phyloP scores from a whole-genome alignment of 106 monocot genomes.

The Cymbidium sinense region DNA sequence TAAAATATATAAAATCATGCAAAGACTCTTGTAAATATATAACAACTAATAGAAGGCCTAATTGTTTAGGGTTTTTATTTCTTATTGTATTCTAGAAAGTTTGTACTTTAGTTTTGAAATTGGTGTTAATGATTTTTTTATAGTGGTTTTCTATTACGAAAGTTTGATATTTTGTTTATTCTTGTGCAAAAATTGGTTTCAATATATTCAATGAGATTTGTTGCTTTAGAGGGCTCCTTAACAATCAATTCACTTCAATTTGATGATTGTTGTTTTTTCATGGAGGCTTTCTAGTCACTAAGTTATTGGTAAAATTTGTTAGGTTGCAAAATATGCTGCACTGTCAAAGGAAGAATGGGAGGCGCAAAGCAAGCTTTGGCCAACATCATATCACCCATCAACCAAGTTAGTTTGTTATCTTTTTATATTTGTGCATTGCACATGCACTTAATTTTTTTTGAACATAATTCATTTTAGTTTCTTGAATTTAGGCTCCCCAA shows the following conservation, averaged over 20 bases:
- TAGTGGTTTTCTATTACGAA: background rate
- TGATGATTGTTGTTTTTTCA: background rate
- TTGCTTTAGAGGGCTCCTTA: background rate
- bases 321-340: conserved; percentile 80
- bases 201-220: background rate
- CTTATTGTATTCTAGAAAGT: background rate
- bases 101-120: background rate
- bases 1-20: background rate
- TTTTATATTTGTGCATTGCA: conserved; percentile 1
- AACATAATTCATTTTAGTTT: background rate
- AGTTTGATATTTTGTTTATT: background rate
- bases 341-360: conserved; percentile 91
- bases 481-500: background rate
- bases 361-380: conserved; percentile 88
- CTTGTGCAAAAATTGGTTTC: background rate
- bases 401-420: conserved; percentile 30
- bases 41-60: background rate
- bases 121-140: background rate
- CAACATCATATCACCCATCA: conserved; percentile 88
- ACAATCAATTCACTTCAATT: background rate
- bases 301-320: conserved; percentile 14
- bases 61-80: background rate
- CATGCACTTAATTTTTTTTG: background rate
- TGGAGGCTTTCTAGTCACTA: background rate
- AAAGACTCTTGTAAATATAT: background rate